Evolutionary conservation across 129 eudicot genomes (phyloP).

Genomic region (Tagetes erecta): DNA sequence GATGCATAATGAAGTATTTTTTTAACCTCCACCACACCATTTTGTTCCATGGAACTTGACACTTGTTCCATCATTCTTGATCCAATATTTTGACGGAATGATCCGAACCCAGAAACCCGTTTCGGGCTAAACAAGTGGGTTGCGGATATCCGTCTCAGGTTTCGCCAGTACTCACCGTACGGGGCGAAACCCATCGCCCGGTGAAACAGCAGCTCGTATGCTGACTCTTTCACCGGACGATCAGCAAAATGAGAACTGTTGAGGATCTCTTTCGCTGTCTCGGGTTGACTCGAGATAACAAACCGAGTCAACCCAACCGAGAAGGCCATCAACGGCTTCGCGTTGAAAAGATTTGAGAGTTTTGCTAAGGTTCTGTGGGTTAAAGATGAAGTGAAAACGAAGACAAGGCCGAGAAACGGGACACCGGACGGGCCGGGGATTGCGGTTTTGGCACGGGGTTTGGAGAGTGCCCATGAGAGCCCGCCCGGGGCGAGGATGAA

Average conservation of each 20-base stretch:
- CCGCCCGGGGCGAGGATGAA: slow-evolving; percentile 86
- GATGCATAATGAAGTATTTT: slow-evolving; percentile 74
- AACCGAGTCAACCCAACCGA: slow-evolving; percentile 85
- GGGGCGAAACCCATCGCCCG: slow-evolving; percentile 97
- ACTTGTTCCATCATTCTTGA: slow-evolving; percentile 50
- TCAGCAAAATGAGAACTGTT: slow-evolving; percentile 75
- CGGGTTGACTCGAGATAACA: slow-evolving; percentile 66
- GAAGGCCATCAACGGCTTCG: slow-evolving; percentile 64
- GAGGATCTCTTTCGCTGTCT: slow-evolving; percentile 67
- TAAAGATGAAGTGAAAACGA: slow-evolving; percentile 46
- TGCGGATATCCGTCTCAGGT: slow-evolving; percentile 68
- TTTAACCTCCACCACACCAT: slow-evolving; percentile 61
- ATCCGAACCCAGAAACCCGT: slow-evolving; percentile 49
- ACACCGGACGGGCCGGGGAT: slow-evolving; percentile 88
- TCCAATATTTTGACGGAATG: slow-evolving; percentile 60
- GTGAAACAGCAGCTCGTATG: slow-evolving; percentile 75
- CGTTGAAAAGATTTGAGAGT: slow-evolving; percentile 39
- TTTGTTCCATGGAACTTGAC: slow-evolving; percentile 34
- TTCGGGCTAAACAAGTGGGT: slow-evolving; percentile 77
- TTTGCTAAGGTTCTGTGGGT: slow-evolving; percentile 54
- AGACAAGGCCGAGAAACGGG: slow-evolving; percentile 58
- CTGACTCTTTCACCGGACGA: slow-evolving; percentile 86
- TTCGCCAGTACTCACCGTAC: slow-evolving; percentile 90
- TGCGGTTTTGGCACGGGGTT: slow-evolving; percentile 40
- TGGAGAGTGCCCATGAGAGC: slow-evolving; percentile 79